Conservation (phyloP, 345 rosid genomes). For the Murraya paniculata region DNA sequence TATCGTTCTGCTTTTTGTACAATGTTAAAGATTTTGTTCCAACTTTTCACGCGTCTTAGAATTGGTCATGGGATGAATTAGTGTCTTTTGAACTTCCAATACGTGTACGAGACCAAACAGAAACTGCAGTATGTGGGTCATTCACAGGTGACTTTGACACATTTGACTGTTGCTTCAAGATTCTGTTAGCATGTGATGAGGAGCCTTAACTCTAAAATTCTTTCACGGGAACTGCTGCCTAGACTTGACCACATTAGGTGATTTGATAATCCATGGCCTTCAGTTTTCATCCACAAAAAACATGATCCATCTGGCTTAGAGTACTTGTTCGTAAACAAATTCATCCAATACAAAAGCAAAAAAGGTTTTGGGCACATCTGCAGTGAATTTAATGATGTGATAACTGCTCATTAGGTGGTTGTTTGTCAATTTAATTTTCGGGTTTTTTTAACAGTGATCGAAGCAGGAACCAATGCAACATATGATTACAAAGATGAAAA, state of each 20-base stretch:
- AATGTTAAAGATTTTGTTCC: neutral
- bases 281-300: conserved; percentile 44
- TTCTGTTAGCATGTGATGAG: neutral
- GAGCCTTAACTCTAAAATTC: neutral
- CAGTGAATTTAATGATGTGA: too few species aligned
- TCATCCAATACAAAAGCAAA: too few species aligned
- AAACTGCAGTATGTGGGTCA: conserved; percentile 50
- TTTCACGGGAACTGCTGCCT: conserved; percentile 55
- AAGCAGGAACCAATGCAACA: conserved; percentile 37
- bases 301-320: conserved; percentile 53
- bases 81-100: conserved; percentile 41
- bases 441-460: conserved; percentile 27
- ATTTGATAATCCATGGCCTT: conserved; percentile 33
- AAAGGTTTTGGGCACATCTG: too few species aligned
- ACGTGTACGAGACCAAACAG: conserved; percentile 39
- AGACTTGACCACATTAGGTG: conserved; percentile 21
- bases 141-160: conserved; percentile 32
- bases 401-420: too few species aligned
- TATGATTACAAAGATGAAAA: conserved; percentile 30
- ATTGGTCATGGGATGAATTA: conserved; percentile 60
- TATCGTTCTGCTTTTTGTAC: neutral
- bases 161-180: neutral
- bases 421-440: neutral
- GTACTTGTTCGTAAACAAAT: conserved; percentile 20
- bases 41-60: conserved; percentile 40